phyloP scores from a whole-genome alignment of 805 yeast genomes.

The Ogataea methanolica region DNA sequence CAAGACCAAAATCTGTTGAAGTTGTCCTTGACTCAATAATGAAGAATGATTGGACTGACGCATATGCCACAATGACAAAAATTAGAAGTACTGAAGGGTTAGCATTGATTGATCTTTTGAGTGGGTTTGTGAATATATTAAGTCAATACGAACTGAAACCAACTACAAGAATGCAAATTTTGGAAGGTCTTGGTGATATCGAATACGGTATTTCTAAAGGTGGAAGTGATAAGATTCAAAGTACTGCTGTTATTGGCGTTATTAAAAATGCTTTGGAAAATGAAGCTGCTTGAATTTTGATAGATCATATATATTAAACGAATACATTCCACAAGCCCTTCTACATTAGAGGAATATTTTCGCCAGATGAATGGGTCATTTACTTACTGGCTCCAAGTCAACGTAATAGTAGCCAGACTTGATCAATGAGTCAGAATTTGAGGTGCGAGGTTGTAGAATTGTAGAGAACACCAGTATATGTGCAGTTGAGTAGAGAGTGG shows the following conservation, averaged over 20 bases:
- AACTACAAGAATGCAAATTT: conserved; percentile 55
- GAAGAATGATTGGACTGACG: conserved; percentile 83
- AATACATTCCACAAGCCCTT: not conserved
- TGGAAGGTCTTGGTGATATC: conserved; percentile 74
- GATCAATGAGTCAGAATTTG: too few relatives aligned
- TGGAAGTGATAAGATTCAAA: conserved; percentile 85
- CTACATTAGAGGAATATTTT: too few relatives aligned
- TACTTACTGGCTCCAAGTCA: too few relatives aligned
- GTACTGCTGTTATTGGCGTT: conserved; percentile 85
- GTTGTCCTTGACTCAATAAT: conserved; percentile 70
- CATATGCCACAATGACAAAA: conserved; percentile 59
- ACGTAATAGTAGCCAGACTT: too few relatives aligned
- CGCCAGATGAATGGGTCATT: too few relatives aligned
- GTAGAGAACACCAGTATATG: too few relatives aligned
- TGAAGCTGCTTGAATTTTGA: conserved; percentile 22
- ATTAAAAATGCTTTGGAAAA: conserved; percentile 63
- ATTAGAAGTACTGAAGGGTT: conserved; percentile 73
- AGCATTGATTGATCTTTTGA: conserved; percentile 81
- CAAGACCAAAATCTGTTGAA: conserved; percentile 82
- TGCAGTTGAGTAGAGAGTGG: too few relatives aligned
- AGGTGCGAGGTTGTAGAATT: too few relatives aligned
- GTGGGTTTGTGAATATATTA: conserved; percentile 69
- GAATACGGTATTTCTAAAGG: conserved; percentile 92
- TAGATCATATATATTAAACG: not conserved
- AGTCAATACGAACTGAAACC: conserved; percentile 62